These are phyloP conservation scores for Fagopyrum tataricum DNA, from an alignment of 148 eudicot genomes.

Conservation along the genomic window DNA sequence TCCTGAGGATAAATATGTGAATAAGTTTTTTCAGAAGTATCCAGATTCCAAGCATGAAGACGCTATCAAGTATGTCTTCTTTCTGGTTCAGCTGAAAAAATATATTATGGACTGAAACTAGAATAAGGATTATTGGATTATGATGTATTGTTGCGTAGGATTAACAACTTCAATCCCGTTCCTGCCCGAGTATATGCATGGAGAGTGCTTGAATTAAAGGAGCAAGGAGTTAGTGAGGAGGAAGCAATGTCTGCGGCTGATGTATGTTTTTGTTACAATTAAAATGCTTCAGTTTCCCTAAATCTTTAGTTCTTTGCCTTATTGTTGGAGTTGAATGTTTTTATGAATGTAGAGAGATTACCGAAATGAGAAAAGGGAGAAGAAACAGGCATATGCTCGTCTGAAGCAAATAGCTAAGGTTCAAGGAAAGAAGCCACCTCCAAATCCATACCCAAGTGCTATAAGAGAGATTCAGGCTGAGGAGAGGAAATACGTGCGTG, in stretches of 20 bases:
- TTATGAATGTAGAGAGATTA: slow-evolving; percentile 50
- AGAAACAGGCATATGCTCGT: slow-evolving; percentile 59
- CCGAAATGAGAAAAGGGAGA: slow-evolving; percentile 48
- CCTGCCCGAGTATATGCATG: slow-evolving; percentile 69
- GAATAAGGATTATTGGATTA: not conserved
- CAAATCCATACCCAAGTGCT: slow-evolving; percentile 86
- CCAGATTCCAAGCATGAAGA: slow-evolving; percentile 81
- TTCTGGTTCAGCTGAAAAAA: not conserved
- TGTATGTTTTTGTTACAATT: slow-evolving; percentile 31
- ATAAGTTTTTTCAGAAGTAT: slow-evolving; percentile 59
- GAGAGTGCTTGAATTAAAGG: slow-evolving; percentile 77
- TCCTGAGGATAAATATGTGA: slow-evolving; percentile 78
- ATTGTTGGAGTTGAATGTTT: not conserved
- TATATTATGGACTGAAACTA: not conserved
- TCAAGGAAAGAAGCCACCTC: slow-evolving; percentile 64
- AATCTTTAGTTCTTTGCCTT: not conserved
- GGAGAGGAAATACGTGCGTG: slow-evolving; percentile 61
- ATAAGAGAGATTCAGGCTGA: slow-evolving; percentile 84
- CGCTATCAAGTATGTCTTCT: slow-evolving; percentile 53
- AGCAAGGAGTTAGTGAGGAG: slow-evolving; percentile 62
- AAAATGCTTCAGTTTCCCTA: not conserved
- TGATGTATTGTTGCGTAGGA: slow-evolving; percentile 25
- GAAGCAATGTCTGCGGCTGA: slow-evolving; percentile 81
- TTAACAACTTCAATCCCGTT: slow-evolving; percentile 49
- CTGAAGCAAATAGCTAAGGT: slow-evolving; percentile 61